phyloP scores from a whole-genome alignment of 2,329 filamentous ascomycete genomes.

The Westerdykella aurantiaca region DNA sequence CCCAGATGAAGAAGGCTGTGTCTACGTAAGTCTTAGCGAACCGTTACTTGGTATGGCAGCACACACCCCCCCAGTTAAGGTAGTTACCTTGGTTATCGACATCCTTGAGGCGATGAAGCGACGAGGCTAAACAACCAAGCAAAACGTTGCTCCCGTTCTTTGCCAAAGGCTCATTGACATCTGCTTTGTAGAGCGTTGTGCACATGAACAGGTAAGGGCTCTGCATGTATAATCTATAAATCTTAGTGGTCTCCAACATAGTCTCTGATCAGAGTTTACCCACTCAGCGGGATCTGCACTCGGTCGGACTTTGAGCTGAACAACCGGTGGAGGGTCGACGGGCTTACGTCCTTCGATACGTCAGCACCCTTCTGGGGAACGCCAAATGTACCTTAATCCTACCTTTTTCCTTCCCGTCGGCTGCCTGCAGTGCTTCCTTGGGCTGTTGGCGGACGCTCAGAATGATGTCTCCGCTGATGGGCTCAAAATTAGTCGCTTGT shows the following conservation, averaged over 20 bases:
- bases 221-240: constrained; percentile 53
- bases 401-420: constrained; percentile 70
- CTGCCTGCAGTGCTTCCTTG: constrained; percentile 58
- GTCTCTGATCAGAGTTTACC: constrained; percentile 23
- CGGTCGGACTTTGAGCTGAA: constrained; percentile 59
- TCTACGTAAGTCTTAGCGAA: constrained; percentile 41
- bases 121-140: constrained; percentile 70
- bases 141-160: constrained; percentile 47
- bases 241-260: constrained; percentile 7
- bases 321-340: constrained; percentile 79
- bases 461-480: constrained; percentile 49
- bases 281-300: constrained; percentile 55
- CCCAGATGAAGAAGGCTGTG: constrained; percentile 86
- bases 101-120: constrained; percentile 76
- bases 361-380: neutral
- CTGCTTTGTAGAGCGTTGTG: constrained; percentile 48
- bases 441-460: constrained; percentile 62
- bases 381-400: constrained; percentile 12
- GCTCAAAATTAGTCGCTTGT: constrained; percentile 6
- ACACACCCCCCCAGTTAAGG: neutral
- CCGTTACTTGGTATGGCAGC: neutral
- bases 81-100: constrained; percentile 56
- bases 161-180: constrained; percentile 44
- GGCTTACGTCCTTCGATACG: constrained; percentile 65
- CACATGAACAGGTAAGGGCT: constrained; percentile 61